A percentile compares a stretch with the other conserved stretches of the same genome.
phyloP scores from a whole-genome alignment of 331 rosid genomes.

The Spiraea crenata region DNA sequence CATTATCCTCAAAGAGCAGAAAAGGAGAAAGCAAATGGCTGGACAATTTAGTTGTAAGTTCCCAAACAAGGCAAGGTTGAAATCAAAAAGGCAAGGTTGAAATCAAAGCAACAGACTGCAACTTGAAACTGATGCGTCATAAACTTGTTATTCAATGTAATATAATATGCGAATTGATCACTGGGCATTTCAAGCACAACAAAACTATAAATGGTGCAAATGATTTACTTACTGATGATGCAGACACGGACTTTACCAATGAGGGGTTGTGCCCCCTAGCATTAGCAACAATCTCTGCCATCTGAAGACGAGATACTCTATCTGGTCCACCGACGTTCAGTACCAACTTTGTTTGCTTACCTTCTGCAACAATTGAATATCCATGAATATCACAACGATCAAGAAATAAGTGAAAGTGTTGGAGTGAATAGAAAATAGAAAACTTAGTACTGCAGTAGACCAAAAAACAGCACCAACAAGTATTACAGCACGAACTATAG shows the following conservation, averaged over 20 bases:
- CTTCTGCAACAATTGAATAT: constrained; percentile 33
- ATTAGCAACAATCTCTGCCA: constrained; percentile 84
- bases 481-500: constrained; percentile 1
- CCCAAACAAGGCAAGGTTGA: background rate
- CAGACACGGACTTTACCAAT: constrained; percentile 62
- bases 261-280: constrained; percentile 59
- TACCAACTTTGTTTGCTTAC: constrained; percentile 60
- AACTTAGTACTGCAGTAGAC: background rate
- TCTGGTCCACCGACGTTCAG: constrained; percentile 85
- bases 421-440: background rate
- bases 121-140: background rate
- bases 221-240: constrained; percentile 58
- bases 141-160: background rate
- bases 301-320: constrained; percentile 73
- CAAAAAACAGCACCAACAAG: background rate
- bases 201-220: background rate
- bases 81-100: background rate
- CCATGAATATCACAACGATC: constrained; percentile 24
- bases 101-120: background rate
- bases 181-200: background rate
- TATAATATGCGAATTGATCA: background rate
- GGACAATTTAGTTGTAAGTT: no score
- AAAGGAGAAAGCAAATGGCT: background rate
- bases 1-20: background rate
- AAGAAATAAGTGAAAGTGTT: constrained; percentile 23